Evolutionary conservation across 2,329 filamentous ascomycete genomes (phyloP), one percentile per base, ranked within the genome.

Genomic region (Xylogone sp.): DNA sequence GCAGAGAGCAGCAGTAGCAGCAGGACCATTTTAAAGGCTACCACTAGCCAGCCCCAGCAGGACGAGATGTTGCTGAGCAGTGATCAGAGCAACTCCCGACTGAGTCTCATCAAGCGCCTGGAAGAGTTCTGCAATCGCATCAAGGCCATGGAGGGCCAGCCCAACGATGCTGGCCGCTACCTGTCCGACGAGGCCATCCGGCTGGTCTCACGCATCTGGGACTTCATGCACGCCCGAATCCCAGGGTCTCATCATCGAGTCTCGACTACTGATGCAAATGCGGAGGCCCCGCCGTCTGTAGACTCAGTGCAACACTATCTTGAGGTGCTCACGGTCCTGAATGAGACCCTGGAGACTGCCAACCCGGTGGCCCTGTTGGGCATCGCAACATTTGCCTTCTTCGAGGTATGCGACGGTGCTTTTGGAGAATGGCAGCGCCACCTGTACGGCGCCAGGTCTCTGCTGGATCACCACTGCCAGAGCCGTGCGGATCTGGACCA

Each of bases 311-410:
- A 61, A 18, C 60, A 56, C 5, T 62, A 64, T 53, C 62, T 73
- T 0, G 62, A 65, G 0, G 69, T 69, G 0, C 56, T 74, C 3
- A 62, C 65, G 39, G 66, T 67, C 16, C 63, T 74, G 10, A 72
- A 68, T 51, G 63, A 68, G 42, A 68, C 69, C 5, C 61, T 75
- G 2, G 65, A 66, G 27, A 69, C 65, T 0, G 70, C 69, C 1
- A 67, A 74, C 29, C 72, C 71, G 0, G 65, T 73, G 46, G 71
- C 72, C 0, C 63, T 75, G 8, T 63, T 75, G 3, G 72, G 71
- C 1, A 74, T 75, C 18, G 71, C 71, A 0, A 71, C 69, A 0
- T 74, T 75, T 53, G 71, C 71, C 0, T 68, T 75, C 29, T 70
- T 74, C 21, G 72, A 74, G 12, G 71, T 75, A 0, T 72, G 67